Base-by-base conservation (phyloP, 805 yeast genomes). In the Huiozyma sinensis region DNA sequence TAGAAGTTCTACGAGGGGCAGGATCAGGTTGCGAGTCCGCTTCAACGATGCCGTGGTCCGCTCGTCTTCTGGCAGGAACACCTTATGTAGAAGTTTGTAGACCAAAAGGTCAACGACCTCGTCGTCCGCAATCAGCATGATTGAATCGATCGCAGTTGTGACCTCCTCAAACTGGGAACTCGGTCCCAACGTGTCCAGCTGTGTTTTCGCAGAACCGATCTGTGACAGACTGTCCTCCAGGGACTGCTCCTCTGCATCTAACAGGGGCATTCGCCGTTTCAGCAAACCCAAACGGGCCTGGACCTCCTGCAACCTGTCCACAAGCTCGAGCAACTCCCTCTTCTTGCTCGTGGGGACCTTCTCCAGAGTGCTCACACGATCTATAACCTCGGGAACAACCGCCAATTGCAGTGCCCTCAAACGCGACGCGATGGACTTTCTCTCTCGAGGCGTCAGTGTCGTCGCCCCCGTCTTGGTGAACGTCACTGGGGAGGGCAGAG, bases 91-190 rank as follows among this genome's bases (percentile, higher is more conserved):
- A 10, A 53, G 35, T 29, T 35, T 37, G 0, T 55, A 43, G 4
- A 52, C 37, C 13, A 53, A 32, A 8, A 45, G 43, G 45, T 59
- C 62, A 10, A 50, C 45, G 9, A 46, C 30, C 6, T 50, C 46
- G 3, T 37, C 37, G 29, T 59, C 55, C 1, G 48, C 36, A 3
- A 55, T 34, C 31, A 49, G 46, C 42, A 57, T 28, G 6, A 52
- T 45, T 12, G 34, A n/a, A 29, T 44, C 39, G 13, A 45, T 10
- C 4, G 13, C 10, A 29, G 13, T 8, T n/a, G 30, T 5, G 4
- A 24, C 9, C 28, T 39, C 41, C 13, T 9, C 35, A 9, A 9
- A 7, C 27, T 17, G 1, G 12, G 6, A 11, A 33, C 37, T 10
- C 10, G 11, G 7, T 13, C 24, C 7, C 24, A 33, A 7, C 32